Evolutionary conservation across 1,284 basidiomycete genomes (phyloP).

Genomic region (Vanrija pseudolonga): DNA sequence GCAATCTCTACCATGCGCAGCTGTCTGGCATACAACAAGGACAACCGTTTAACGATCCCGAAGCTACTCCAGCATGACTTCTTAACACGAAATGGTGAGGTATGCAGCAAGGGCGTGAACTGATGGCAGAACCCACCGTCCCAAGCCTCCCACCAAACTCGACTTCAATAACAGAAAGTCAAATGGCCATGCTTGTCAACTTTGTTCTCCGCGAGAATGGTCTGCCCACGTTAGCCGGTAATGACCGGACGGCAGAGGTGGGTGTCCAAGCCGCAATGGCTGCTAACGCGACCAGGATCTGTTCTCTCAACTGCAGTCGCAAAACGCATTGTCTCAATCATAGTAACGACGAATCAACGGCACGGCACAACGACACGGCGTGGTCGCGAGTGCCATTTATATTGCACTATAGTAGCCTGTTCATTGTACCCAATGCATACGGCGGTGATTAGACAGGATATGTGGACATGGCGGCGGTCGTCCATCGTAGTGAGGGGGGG

Average conservation of each 20-base stretch:
- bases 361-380: no score
- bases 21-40: conserved; percentile 52
- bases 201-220: conserved; percentile 30
- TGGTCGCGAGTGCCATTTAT: no score
- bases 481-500: no score
- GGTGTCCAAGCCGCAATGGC: neutral
- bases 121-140: conserved; percentile 5
- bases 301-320: conserved; percentile 34
- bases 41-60: conserved; percentile 53
- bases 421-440: no score
- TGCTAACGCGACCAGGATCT: conserved; percentile 20
- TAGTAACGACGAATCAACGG: neutral
- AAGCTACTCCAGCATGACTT: conserved; percentile 52
- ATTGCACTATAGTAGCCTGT: no score
- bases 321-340: conserved; percentile 49
- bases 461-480: no score
- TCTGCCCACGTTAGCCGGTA: conserved; percentile 15
- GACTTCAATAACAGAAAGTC: conserved; percentile 38
- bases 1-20: conserved; percentile 52
- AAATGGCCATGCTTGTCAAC: conserved; percentile 43
- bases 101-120: neutral
- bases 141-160: conserved; percentile 33
- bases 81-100: conserved; percentile 1
- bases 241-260: conserved; percentile 29
- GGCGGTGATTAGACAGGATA: no score